A percentile compares a stretch with the other conserved stretches of the same genome.
phyloP scores from a whole-genome alignment of 768 basidiomycete species.

The Leccinum variicolor region DNA sequence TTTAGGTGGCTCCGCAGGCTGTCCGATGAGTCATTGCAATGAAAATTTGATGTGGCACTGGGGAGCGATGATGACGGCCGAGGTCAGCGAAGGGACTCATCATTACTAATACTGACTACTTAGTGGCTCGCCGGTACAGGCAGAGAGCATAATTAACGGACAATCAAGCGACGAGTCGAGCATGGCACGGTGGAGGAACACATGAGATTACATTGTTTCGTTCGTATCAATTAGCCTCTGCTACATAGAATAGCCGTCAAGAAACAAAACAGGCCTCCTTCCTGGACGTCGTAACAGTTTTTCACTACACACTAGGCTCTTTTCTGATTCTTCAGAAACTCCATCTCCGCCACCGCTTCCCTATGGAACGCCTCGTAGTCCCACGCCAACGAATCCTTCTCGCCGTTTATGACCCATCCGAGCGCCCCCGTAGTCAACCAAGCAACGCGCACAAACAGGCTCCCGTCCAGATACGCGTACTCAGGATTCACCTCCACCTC shows the following conservation, averaged over 20 bases:
- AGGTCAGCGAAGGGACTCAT: not conserved
- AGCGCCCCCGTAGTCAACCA: slow-evolving; percentile 45
- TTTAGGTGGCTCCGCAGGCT: no score
- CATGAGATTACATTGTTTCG: not conserved
- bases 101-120: no score
- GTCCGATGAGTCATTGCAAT: not conserved
- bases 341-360: slow-evolving; percentile 22
- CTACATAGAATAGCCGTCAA: not conserved
- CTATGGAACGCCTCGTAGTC: slow-evolving; percentile 29
- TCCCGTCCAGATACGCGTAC: slow-evolving; percentile 54
- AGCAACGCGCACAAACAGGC: slow-evolving; percentile 58
- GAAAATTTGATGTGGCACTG: not conserved
- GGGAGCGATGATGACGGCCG: not conserved
- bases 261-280: not conserved
- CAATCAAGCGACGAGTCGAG: no score
- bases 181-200: no score
- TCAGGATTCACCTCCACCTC: slow-evolving; percentile 39
- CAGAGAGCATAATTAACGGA: no score
- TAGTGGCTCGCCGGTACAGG: no score
- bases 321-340: slow-evolving; percentile 19
- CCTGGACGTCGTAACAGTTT: not conserved
- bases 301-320: slow-evolving; percentile 4
- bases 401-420: slow-evolving; percentile 41
- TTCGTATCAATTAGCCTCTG: not conserved
- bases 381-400: slow-evolving; percentile 25